Evolutionary conservation across 306 rosid genomes (phyloP), one percentile per base, ranked within the genome.

Genomic region (Citrullus colocynthis): DNA sequence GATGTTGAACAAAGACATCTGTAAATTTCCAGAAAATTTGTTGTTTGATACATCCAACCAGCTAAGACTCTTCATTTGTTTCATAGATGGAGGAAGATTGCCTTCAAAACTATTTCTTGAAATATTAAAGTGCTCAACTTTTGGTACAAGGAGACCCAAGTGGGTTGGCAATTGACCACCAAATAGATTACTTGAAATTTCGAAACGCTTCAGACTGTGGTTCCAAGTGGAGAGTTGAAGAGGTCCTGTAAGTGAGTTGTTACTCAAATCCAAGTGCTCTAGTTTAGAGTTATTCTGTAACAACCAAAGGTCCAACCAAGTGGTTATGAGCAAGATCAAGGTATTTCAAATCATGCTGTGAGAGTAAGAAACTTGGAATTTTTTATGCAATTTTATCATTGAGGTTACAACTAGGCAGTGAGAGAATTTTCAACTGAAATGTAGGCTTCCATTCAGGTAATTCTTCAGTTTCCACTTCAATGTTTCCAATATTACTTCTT

Each of bases 381-480:
- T 57, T 39, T 9, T 20, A 37, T 42, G 74, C 3, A 6, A 74
- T 62, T 56, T 45, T 59, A n/a, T 32, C 36, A n/a, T 73, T 74
- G 9, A 73, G 28, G 57, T 59, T 78, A 20, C 74, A 78, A 11
- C 36, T 36, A 4, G 14, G 24, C 16, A 79, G 24, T 21, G 52
- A 24, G 21, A 82, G 80, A 11, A 36, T 5, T 36, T 45, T 10
- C 54, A 82, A 45, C 7, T 83, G 80, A 49, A 83, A 54, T 1
- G 20, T 5, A 54, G 58, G 58, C 0, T 48, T 4, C 54, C 54
- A 48, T 48, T 12, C 16, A 48, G 1, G 16, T 48, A 48, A 8
- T 52, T 78, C 65, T 6, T 44, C 49, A 2, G 77, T 82, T 52
- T 82, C 84, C 28, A 82, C 78, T 54, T 63, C 54, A 12, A 48